Base-by-base conservation (phyloP, 2,329 filamentous ascomycete species). In the Colletotrichum theobromicola region DNA sequence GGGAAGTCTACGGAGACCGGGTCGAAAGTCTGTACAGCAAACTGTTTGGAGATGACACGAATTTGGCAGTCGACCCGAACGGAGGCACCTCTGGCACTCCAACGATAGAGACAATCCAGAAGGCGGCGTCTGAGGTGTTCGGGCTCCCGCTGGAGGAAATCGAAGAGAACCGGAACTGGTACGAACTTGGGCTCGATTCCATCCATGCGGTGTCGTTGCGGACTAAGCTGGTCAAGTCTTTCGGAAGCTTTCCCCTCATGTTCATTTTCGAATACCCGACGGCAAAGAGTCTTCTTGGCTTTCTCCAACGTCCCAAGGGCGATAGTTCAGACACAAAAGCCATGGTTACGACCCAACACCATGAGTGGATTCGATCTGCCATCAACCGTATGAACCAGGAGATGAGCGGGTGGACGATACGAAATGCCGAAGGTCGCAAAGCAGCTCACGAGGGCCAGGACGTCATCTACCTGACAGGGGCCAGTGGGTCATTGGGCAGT, bases 251-350 rank as follows among this genome's bases (percentile, higher is more conserved):
- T 5, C 71, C 71, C 3, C 16, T 74, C 21, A 70, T 74, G 71
- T 74, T 74, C 35, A 26, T 74, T 3, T 70, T 74, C 15, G 71
- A 70, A 32, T 74, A 64, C 13, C 71, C 71, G 4, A 61, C 67
- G 10, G 60, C 50, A 12, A 26, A 8, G 4, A 53, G 60, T 4
- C 35, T 74, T 0, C 12, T 70, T 1, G 35, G 34, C 1, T 74
- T 74, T 10, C 18, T 74, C 2, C 65, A 24, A 6, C 28, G 26
- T 5, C 34, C 24, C 16, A 57, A 28, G 3, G 5, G 7, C 13
- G 30, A 28, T 5, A 15, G 18, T 5, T 6, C 21, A 1, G 28
- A 30, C 12, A 1, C 42, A 1, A 28, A 70, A 4, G 46, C 15
- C 1, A 13, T 16, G 4, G 16, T 34, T 3, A 28, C 13, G 13